phyloP scores from a whole-genome alignment of 2,329 filamentous ascomycete genomes.

The Epichloe scottii region DNA sequence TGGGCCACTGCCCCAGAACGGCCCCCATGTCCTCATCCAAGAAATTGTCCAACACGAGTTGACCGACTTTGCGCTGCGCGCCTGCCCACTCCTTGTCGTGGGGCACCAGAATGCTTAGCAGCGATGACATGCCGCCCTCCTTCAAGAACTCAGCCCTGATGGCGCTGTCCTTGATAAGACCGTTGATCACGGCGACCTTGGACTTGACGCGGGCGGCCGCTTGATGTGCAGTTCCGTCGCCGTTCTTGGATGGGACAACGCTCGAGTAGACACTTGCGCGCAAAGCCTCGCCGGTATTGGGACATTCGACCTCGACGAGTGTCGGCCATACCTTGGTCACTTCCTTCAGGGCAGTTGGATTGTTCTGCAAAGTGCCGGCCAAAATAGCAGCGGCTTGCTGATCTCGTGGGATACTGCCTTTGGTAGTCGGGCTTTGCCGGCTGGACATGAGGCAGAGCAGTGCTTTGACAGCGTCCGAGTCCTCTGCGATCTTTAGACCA shows the following conservation, averaged over 20 bases:
- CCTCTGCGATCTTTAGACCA: constrained; percentile 48
- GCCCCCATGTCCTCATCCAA: constrained; percentile 55
- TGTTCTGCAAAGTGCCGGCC: constrained; percentile 49
- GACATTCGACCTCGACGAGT: constrained; percentile 28
- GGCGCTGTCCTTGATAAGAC: constrained; percentile 39
- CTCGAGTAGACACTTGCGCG: constrained; percentile 28
- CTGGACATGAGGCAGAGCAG: constrained; percentile 43
- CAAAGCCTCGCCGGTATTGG: constrained; percentile 16
- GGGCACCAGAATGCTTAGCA: constrained; percentile 39
- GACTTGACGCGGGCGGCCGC: constrained; percentile 20
- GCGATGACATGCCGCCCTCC: constrained; percentile 37
- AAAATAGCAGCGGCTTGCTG: constrained; percentile 45
- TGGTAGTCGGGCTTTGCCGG: constrained; percentile 12
- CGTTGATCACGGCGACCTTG: constrained; percentile 39
- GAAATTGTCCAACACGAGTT: constrained; percentile 52
- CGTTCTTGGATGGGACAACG: constrained; percentile 20
- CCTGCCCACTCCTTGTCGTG: constrained; percentile 35
- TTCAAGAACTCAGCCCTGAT: constrained; percentile 45
- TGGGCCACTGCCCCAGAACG: constrained; percentile 43
- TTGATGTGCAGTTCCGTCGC: constrained; percentile 11
- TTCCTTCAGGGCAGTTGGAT: constrained; percentile 44
- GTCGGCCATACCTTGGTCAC: constrained; percentile 35
- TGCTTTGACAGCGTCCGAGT: constrained; percentile 37
- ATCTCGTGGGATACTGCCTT: constrained; percentile 25
- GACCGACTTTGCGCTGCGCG: constrained; percentile 40